These are phyloP conservation scores for Apiotrichum akiyoshidainum DNA, from an alignment of 1,284 basidiomycete species.

Conservation along the genomic window DNA sequence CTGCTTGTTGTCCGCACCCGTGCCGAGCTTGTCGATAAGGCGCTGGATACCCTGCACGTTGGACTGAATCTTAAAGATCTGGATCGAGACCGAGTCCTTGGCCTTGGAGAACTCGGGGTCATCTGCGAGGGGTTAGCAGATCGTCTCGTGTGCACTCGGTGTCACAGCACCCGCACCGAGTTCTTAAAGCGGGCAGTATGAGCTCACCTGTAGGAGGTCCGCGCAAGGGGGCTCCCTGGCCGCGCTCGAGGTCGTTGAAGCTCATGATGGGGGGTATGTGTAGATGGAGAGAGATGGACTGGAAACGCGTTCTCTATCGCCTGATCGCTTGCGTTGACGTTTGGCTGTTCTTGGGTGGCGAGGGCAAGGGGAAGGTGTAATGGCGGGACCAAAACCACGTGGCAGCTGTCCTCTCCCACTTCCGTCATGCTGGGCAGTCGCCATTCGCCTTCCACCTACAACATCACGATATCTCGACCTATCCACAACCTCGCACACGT, in stretches of 20 bases:
- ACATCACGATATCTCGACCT: no score
- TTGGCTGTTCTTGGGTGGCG: not conserved
- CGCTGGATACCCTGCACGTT: conserved; percentile 94
- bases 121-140: conserved; percentile 13
- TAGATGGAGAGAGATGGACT: not conserved
- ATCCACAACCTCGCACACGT: not conserved
- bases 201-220: conserved; percentile 31
- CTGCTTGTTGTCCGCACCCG: conserved; percentile 65
- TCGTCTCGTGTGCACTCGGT: not conserved
- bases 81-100: conserved; percentile 82
- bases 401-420: not conserved
- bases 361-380: no score
- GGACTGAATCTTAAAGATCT: conserved; percentile 97
- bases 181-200: not conserved
- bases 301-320: not conserved
- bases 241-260: conserved; percentile 55
- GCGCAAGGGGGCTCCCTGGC: conserved; percentile 36
- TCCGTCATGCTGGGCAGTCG: no score
- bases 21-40: conserved; percentile 86
- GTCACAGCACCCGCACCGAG: not conserved
- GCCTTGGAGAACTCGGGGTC: conserved; percentile 63
- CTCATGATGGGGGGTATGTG: conserved; percentile 41
- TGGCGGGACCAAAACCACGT: not conserved
- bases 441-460: not conserved
- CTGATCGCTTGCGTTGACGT: not conserved